A percentile compares a stretch with the other conserved stretches of the same genome.
These are phyloP conservation scores for Cardamine chenopodiifolia DNA, from an alignment of 345 rosid species.

Conservation along the genomic window DNA sequence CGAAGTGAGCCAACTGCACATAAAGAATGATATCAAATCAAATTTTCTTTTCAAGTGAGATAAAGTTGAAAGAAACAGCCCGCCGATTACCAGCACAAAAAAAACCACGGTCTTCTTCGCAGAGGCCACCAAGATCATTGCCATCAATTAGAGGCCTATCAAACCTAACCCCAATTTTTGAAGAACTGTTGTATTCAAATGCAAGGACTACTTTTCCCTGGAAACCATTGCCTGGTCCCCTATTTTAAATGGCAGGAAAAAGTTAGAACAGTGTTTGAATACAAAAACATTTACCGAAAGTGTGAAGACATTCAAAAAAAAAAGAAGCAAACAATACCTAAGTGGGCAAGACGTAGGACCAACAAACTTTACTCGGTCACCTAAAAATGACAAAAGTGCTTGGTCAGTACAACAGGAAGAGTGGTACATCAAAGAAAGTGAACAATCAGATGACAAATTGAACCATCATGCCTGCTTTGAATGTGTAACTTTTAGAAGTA, in stretches of 20 bases:
- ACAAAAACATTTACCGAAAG: conserved; percentile 1
- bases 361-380: conserved; percentile 84
- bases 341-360: conserved; percentile 56
- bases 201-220: conserved; percentile 93
- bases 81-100: conserved; percentile 77
- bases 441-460: conserved; percentile 8
- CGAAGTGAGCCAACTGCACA: conserved; percentile 76
- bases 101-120: conserved; percentile 90
- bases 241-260: conserved; percentile 29
- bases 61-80: neutral
- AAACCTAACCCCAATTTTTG: conserved; percentile 94
- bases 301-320: conserved; percentile 14
- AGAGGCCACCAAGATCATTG: conserved; percentile 90
- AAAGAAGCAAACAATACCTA: conserved; percentile 44
- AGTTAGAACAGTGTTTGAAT: conserved; percentile 5
- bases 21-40: conserved; percentile 13
- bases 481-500: conserved; percentile 78
- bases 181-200: conserved; percentile 83
- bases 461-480: conserved; percentile 67
- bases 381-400: conserved; percentile 50
- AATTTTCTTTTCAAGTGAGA: neutral
- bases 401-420: conserved; percentile 23
- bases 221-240: conserved; percentile 80
- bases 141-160: conserved; percentile 86
- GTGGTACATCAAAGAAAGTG: conserved; percentile 24